These are phyloP conservation scores for Heterobasidion annosum DNA, from an alignment of 1,284 basidiomycete genomes.

Conservation along the genomic window DNA sequence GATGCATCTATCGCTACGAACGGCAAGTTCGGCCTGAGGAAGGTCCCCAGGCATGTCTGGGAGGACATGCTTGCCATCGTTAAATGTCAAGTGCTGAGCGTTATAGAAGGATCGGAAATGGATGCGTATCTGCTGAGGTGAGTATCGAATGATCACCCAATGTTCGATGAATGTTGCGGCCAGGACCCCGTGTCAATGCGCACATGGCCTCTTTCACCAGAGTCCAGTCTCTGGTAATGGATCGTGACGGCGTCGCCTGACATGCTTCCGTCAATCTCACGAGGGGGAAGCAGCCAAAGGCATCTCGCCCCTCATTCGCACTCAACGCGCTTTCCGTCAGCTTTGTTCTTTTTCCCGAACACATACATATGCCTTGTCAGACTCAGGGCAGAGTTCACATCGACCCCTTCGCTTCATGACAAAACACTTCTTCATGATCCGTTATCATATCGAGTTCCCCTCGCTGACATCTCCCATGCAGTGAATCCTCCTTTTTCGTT, in stretches of 20 bases:
- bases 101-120: conserved; percentile 78
- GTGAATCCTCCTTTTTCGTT: conserved; percentile 97
- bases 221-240: background rate
- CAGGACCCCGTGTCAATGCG: background rate
- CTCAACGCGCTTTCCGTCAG: no score
- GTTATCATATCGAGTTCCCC: background rate
- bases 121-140: conserved; percentile 97
- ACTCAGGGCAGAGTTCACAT: no score
- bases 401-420: no score
- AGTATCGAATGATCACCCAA: conserved; percentile 18
- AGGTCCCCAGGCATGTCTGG: conserved; percentile 76
- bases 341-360: no score
- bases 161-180: background rate
- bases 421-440: background rate
- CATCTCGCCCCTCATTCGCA: no score
- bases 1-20: conserved; percentile 26
- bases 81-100: conserved; percentile 93
- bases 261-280: no score
- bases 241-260: no score
- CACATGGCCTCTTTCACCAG: background rate
- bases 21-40: conserved; percentile 64
- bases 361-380: no score
- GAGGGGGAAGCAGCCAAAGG: no score
- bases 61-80: conserved; percentile 97
- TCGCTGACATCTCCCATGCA: conserved; percentile 22